Percentiles rank a stretch among this genome's conserved stretches.
Conservation (phyloP, 2,329 filamentous ascomycete genomes). For the Colletotrichum sp. region DNA sequence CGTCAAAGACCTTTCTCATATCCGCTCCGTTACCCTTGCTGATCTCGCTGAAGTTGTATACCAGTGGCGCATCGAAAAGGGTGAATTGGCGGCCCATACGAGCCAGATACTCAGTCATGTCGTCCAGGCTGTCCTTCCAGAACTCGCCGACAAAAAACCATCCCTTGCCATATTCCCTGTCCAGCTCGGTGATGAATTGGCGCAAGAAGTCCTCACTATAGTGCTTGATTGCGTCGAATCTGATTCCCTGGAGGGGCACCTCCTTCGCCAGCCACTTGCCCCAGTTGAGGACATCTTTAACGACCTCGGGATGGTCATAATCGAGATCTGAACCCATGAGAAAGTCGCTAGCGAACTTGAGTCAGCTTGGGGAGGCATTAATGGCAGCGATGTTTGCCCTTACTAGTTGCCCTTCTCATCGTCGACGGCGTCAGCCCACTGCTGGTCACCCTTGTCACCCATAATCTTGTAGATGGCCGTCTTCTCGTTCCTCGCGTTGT, state of each 20-base stretch:
- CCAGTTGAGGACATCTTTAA: slow-evolving; percentile 69
- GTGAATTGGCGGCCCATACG: slow-evolving; percentile 61
- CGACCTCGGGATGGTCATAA: slow-evolving; percentile 67
- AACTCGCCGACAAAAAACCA: slow-evolving; percentile 45
- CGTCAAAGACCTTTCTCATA: slow-evolving; percentile 67
- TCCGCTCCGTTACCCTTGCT: slow-evolving; percentile 63
- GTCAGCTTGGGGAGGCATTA: slow-evolving; percentile 41
- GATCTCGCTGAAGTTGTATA: slow-evolving; percentile 69
- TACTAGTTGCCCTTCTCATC: slow-evolving; percentile 67
- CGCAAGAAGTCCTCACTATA: slow-evolving; percentile 70
- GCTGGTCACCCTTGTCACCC: slow-evolving; percentile 59
- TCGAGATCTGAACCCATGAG: slow-evolving; percentile 77
- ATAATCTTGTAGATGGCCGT: slow-evolving; percentile 73
- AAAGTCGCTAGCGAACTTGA: slow-evolving; percentile 66
- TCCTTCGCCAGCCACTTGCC: slow-evolving; percentile 69
- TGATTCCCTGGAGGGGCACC: slow-evolving; percentile 67
- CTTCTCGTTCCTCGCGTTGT: slow-evolving; percentile 61
- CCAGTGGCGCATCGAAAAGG: slow-evolving; percentile 71
- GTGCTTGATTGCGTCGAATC: slow-evolving; percentile 77
- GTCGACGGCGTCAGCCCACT: slow-evolving; percentile 65
- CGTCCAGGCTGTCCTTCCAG: slow-evolving; percentile 41
- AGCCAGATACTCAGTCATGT: slow-evolving; percentile 35
- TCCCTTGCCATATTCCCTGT: slow-evolving; percentile 42
- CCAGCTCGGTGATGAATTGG: slow-evolving; percentile 65
- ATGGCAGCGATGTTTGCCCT: slow-evolving; percentile 37